Evolutionary conservation across 352 stramenopile species (phyloP), one percentile per base, ranked within the genome.

Genomic region (Pythium biforme): DNA sequence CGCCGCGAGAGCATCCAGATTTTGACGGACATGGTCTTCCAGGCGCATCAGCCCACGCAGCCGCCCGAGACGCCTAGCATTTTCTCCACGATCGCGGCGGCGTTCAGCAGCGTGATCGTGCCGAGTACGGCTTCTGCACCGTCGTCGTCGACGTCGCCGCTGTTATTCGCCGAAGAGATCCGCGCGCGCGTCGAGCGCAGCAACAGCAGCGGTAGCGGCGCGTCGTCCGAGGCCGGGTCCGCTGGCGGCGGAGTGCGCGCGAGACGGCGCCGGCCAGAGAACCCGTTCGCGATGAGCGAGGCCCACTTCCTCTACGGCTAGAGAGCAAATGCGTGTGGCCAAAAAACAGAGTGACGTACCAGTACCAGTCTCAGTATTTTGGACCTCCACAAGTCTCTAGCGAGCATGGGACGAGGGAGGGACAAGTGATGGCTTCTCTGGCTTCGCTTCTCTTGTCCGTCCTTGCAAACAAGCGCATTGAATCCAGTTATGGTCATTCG

Each of bases 11-110:
- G 59, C 40, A 39, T 63, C 31, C 67, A 78, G 39, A 63, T 78
- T 27, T 52, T 78, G 15, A 73, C 68, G 7, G 71, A 78, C 25
- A 66, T 78, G 71, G 59, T 75, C 11, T 68, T 78, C 26, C 46
- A 69, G 39, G 61, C 56, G 3, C 56, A 66, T 48, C 64, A 62
- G 40, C 64, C 64, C 6, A 58, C 40, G 22, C 39, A 66, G 25
- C 22, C 51, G 20, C 48, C 51, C 0, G 59, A 59, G 19, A 17
- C 59, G 17, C 53, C 49, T 0, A 57, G 64, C 22, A 26, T 70
- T 12, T 70, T 70, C 50, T 61, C 64, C 0, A 53, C 50, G 11
- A 29, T 70, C 4, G 57, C 64, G 0, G 55, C 64, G 8, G 64
- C 60, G 14, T 20, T 70, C 17, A 39, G 39, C 5, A 43, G 39